A percentile compares a stretch with the other conserved stretches of the same genome.
phyloP scores from a whole-genome alignment of 306 rosid species.

The Quercus cerris region DNA sequence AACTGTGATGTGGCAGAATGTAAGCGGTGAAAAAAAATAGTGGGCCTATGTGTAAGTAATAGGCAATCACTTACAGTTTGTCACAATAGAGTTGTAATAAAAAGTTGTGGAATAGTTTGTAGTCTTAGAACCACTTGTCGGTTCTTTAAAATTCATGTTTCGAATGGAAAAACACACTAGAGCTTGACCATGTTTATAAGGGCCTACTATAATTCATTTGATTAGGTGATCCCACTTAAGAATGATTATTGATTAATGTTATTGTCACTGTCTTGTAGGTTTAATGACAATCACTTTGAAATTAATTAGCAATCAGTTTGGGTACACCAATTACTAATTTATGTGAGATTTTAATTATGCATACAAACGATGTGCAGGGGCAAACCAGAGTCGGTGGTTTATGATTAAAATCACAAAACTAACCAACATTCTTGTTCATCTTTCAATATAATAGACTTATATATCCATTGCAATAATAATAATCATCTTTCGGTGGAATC shows the following conservation, averaged over 20 bases:
- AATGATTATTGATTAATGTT: neutral
- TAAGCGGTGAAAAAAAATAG: no score
- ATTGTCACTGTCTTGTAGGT: no score
- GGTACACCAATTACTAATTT: neutral
- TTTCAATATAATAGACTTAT: neutral
- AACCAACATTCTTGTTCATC: neutral
- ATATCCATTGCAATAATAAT: no score
- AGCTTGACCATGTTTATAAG: neutral
- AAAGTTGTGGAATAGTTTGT: no score
- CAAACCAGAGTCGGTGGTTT: neutral
- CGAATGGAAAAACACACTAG: no score
- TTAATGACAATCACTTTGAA: neutral
- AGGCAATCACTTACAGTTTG: accelerated
- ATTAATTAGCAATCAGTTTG: neutral
- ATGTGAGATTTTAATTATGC: neutral
- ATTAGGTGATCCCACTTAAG: neutral
- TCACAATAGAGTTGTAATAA: no score
- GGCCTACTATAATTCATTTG: neutral
- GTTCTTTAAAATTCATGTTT: no score
- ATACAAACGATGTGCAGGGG: neutral
- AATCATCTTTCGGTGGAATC: neutral
- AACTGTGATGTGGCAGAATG: no score
- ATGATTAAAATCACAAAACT: neutral
- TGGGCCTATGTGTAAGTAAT: no score
- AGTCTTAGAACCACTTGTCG: no score